Evolutionary conservation across 371 early-diverging fungal species (phyloP), one percentile per base, ranked within the genome.

Genomic region (Synchytrium microbalum): DNA sequence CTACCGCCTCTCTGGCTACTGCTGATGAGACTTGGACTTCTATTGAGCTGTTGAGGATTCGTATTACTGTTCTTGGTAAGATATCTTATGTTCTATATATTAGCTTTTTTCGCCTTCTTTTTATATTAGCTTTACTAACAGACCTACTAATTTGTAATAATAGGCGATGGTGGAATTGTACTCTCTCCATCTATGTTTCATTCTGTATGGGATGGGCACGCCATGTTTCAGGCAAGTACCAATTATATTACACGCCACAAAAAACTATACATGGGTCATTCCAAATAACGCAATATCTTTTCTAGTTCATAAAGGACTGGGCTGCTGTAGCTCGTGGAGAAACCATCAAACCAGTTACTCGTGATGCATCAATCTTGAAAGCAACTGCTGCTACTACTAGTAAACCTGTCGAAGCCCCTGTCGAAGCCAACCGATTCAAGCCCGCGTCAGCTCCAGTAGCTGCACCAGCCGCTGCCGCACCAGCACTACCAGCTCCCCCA

Each of bases 151-250:
- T n/a, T n/a, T n/a, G n/a, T n/a, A n/a, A n/a, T n/a, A n/a, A n/a
- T n/a, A n/a, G 46, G 46, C 19, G 46, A 38, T 38, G 46, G 46
- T 10, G 46, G 10, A 10, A 38, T 38, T 19, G 46, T 38, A 19
- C 19, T 38, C 10, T 5, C 10, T 38, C 10, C 46, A 5, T 38
- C 46, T 19, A 38, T 38, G 46, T 38, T 38, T 38, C 46, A 38
- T 19, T 38, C 46, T 38, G 46, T 38, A 19, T 38, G 46, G 46
- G 46, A 38, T 19, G 46, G 46, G 10, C 46, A 38, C 19, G 5
- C 46, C 46, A 38, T 38, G 46, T 38, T 38, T 38, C 46, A 38
- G 46, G 46, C 46, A 19, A 38, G 46, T 38, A 19, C 46, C 46
- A 38, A 38, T 38, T 5, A 38, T 38, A 38, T 5, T n/a, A n/a